These are phyloP conservation scores for Biscogniauxia marginata DNA, from an alignment of 2,329 filamentous ascomycete species.

Conservation along the genomic window DNA sequence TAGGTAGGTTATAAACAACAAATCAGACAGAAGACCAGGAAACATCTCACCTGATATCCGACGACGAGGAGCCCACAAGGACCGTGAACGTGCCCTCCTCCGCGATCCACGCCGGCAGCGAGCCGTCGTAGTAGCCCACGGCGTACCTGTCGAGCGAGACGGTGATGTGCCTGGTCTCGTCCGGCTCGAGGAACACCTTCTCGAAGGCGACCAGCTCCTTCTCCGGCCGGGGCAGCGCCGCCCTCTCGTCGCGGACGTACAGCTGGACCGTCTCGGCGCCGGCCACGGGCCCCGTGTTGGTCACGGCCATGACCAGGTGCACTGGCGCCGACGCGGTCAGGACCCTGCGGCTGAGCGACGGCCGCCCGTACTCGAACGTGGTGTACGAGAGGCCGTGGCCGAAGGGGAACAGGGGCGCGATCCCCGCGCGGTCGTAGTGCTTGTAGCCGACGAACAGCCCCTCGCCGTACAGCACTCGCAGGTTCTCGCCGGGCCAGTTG, in stretches of 20 bases:
- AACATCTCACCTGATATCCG: slow-evolving; percentile 58
- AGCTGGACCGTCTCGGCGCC: slow-evolving; percentile 67
- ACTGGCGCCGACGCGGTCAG: slow-evolving; percentile 40
- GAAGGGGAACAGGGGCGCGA: slow-evolving; percentile 66
- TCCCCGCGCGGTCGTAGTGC: slow-evolving; percentile 64
- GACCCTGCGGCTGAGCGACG: slow-evolving; percentile 46
- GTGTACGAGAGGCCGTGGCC: slow-evolving; percentile 75
- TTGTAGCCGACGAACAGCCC: slow-evolving; percentile 72
- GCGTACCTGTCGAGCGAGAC: slow-evolving; percentile 49
- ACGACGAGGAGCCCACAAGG: slow-evolving; percentile 60
- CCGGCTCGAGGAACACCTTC: slow-evolving; percentile 59
- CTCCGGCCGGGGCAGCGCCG: slow-evolving; percentile 61
- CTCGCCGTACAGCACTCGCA: slow-evolving; percentile 68
- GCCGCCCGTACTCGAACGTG: slow-evolving; percentile 61
- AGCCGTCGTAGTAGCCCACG: slow-evolving; percentile 62
- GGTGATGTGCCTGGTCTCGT: slow-evolving; percentile 51
- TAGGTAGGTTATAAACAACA: slow-evolving; percentile 15
- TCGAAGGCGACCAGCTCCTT: slow-evolving; percentile 71
- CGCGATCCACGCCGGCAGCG: slow-evolving; percentile 59
- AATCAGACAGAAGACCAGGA: slow-evolving; percentile 16
- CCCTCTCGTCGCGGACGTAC: slow-evolving; percentile 64
- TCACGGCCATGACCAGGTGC: slow-evolving; percentile 47
- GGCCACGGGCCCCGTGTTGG: slow-evolving; percentile 53
- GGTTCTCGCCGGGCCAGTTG: slow-evolving; percentile 72
- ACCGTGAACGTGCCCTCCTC: slow-evolving; percentile 63